These are phyloP conservation scores for Pichia cactophila DNA, from an alignment of 1,139 yeast species.

Conservation along the genomic window DNA sequence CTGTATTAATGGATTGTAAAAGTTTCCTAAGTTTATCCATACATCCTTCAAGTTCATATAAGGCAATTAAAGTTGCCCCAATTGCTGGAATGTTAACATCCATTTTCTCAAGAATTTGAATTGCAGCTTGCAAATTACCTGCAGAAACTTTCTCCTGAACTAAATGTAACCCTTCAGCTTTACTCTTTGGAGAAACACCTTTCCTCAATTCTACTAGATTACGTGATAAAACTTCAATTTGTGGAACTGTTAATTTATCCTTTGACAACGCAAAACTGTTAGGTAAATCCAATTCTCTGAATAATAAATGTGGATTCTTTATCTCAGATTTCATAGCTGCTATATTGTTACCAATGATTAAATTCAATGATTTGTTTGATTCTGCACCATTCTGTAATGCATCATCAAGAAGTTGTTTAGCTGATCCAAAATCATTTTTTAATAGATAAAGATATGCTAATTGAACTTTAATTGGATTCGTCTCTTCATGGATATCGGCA, in stretches of 20 bases:
- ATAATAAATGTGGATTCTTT: slow-evolving; percentile 31
- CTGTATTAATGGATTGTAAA: slow-evolving; percentile 26
- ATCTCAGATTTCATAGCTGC: slow-evolving; percentile 8
- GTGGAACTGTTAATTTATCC: slow-evolving; percentile 39
- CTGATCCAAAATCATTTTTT: not conserved
- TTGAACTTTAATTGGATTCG: slow-evolving; percentile 62
- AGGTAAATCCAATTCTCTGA: slow-evolving; percentile 40
- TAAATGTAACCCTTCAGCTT: slow-evolving; percentile 33
- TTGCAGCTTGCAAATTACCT: slow-evolving; percentile 40
- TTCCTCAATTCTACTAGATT: slow-evolving; percentile 28
- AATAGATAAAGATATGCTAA: slow-evolving; percentile 56
- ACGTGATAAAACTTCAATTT: slow-evolving; percentile 35
- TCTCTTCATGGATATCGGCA: slow-evolving; percentile 35
- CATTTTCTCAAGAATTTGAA: slow-evolving; percentile 35
- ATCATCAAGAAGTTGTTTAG: not conserved
- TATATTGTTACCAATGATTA: slow-evolving; percentile 22
- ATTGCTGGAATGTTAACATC: slow-evolving; percentile 34
- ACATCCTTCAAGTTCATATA: slow-evolving; percentile 38
- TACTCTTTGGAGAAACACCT: slow-evolving; percentile 15
- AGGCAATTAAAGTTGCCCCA: slow-evolving; percentile 38
- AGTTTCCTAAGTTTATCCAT: slow-evolving; percentile 24
- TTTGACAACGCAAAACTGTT: slow-evolving; percentile 30
- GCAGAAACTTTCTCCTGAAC: slow-evolving; percentile 37
- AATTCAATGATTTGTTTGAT: slow-evolving; percentile 1
- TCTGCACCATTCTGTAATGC: not conserved